Percentiles rank a stretch among this genome's conserved stretches.
These are phyloP conservation scores for Mrakiaceae sp. DNA, from an alignment of 1,284 basidiomycete genomes.

Conservation along the genomic window DNA sequence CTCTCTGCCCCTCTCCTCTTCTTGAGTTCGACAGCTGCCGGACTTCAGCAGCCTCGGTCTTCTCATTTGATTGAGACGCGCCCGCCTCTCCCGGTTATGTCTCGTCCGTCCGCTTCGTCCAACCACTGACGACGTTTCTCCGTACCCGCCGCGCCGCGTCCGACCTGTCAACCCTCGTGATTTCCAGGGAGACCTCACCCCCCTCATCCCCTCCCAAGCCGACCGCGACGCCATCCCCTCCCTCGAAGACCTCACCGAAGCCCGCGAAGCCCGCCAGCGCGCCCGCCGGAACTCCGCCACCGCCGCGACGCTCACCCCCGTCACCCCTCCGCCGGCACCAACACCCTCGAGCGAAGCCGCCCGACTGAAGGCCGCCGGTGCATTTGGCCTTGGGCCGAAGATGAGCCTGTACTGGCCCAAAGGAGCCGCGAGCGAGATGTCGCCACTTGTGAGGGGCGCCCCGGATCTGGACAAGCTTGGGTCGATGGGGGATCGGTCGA, in stretches of 20 bases:
- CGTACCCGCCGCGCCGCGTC: not conserved
- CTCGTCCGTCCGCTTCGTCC: not conserved
- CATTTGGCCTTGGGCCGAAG: conserved; percentile 11
- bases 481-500: not conserved
- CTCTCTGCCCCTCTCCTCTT: not conserved
- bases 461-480: not conserved
- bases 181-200: conserved; percentile 10
- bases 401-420: conserved; percentile 15
- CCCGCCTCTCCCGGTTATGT: not conserved
- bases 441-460: not conserved
- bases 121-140: not conserved
- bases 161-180: too few relatives aligned
- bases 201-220: conserved; percentile 9
- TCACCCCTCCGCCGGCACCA: not conserved
- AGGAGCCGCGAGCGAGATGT: not conserved
- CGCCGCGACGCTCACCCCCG: not conserved
- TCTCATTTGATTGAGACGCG: not conserved
- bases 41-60: not conserved
- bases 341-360: not conserved
- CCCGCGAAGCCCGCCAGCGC: not conserved
- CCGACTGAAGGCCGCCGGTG: not conserved
- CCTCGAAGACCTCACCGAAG: conserved; percentile 11
- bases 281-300: not conserved
- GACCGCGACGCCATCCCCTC: conserved; percentile 3
- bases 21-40: not conserved